phyloP scores from a whole-genome alignment of 805 yeast species.

The Scheffersomyces stipitis region DNA sequence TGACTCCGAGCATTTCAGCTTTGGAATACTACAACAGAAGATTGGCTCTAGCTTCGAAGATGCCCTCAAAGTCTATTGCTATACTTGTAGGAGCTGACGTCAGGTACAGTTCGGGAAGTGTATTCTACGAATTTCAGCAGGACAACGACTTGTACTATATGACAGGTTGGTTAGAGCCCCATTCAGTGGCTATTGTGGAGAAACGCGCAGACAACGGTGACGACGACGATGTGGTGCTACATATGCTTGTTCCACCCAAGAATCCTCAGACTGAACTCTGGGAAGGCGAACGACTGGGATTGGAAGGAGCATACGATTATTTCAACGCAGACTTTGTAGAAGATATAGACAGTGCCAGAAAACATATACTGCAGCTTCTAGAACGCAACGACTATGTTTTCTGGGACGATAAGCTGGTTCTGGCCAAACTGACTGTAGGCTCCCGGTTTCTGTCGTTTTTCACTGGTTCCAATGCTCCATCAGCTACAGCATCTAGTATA shows the following conservation, averaged over 20 bases:
- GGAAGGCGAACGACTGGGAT: constrained; percentile 94
- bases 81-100: constrained; percentile 70
- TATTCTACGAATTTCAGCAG: constrained; percentile 90
- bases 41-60: constrained; percentile 48
- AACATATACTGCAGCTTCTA: constrained; percentile 48
- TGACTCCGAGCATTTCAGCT: constrained; percentile 88
- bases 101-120: constrained; percentile 85
- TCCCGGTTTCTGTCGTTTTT: constrained; percentile 20
- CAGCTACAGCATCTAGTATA: constrained; percentile 10
- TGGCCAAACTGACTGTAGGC: background rate
- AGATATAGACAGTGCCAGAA: constrained; percentile 44
- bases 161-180: constrained; percentile 93
- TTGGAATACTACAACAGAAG: constrained; percentile 79
- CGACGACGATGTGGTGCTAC: constrained; percentile 55
- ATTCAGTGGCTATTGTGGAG: constrained; percentile 67
- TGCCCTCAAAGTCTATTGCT: constrained; percentile 68
- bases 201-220: constrained; percentile 50
- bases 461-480: constrained; percentile 2
- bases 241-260: constrained; percentile 84
- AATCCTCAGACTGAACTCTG: constrained; percentile 79
- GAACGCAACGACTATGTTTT: constrained; percentile 51
- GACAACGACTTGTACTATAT: constrained; percentile 83
- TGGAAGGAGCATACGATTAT: constrained; percentile 73
- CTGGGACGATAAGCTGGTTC: constrained; percentile 44
- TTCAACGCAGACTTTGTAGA: constrained; percentile 85